These are phyloP conservation scores for Aegilops sharonensis DNA, from an alignment of 176 grass and related monocot species.

Conservation along the genomic window DNA sequence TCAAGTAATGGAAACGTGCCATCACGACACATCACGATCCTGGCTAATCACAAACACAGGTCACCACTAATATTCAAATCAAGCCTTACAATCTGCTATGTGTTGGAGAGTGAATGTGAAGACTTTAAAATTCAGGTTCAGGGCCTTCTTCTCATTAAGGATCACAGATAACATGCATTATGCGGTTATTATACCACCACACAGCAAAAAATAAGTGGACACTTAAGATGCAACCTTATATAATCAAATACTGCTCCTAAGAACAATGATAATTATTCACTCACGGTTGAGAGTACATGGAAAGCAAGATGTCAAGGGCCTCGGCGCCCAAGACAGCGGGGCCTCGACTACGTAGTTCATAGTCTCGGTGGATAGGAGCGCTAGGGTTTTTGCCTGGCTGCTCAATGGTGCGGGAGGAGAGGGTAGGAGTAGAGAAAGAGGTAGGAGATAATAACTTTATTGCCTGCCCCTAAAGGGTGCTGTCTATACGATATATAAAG, in stretches of 20 bases:
- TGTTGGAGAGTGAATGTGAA: background rate
- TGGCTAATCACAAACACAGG: background rate
- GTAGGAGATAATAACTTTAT: too few relatives aligned
- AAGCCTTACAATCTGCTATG: background rate
- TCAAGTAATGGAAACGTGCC: background rate
- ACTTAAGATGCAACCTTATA: background rate
- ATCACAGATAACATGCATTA: too few relatives aligned
- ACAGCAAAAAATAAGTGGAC: background rate
- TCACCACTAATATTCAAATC: background rate
- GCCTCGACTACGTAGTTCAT: too few relatives aligned
- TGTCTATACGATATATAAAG: too few relatives aligned
- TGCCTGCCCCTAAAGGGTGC: too few relatives aligned
- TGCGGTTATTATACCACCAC: background rate
- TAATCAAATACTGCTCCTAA: too few relatives aligned
- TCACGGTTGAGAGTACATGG: background rate
- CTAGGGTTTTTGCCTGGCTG: too few relatives aligned
- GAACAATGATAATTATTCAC: background rate
- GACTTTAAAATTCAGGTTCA: background rate
- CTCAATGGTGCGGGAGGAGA: too few relatives aligned
- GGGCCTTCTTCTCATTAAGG: background rate
- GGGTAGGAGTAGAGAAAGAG: too few relatives aligned
- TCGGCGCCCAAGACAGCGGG: too few relatives aligned
- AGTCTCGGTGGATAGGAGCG: too few relatives aligned
- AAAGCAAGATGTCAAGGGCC: too few relatives aligned
- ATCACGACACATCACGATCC: background rate